A percentile compares a stretch with the other conserved stretches of the same genome.
Conservation (phyloP, 2,329 filamentous ascomycete species). For the Colletotrichum lini region DNA sequence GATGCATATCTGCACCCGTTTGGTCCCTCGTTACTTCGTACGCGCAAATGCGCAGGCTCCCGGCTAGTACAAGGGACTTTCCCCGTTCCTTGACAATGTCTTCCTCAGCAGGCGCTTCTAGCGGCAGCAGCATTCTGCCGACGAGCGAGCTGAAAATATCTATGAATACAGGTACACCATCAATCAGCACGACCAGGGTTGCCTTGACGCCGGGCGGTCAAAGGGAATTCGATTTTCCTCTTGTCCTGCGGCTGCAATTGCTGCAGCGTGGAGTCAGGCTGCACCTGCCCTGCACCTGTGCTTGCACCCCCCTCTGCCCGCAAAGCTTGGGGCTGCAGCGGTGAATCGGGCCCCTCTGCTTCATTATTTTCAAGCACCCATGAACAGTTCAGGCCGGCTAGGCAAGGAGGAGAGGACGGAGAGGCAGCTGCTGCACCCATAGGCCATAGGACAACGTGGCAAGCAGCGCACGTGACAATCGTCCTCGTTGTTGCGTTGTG, state of each 20-base stretch:
- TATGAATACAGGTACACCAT: background rate
- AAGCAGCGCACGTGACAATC: slow-evolving; percentile 6
- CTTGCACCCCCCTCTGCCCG: background rate
- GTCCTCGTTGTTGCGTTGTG: background rate
- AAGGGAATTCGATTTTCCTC: slow-evolving; percentile 6
- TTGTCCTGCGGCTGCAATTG: slow-evolving; percentile 27
- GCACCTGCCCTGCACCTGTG: slow-evolving; percentile 21
- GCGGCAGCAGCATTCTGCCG: background rate
- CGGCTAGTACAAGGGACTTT: background rate
- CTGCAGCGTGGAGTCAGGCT: slow-evolving; percentile 18
- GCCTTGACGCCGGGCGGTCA: background rate
- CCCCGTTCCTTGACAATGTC: background rate
- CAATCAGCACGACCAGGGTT: slow-evolving; percentile 2
- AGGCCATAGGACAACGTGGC: background rate
- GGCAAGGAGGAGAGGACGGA: background rate
- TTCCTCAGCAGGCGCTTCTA: slow-evolving; percentile 13
- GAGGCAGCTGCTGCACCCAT: background rate
- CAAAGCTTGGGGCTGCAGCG: slow-evolving; percentile 7
- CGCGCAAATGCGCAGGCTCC: background rate
- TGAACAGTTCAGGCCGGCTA: background rate
- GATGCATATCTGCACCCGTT: background rate
- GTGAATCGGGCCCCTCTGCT: background rate
- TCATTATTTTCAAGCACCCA: background rate
- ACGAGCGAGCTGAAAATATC: too few relatives aligned
- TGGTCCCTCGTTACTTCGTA: background rate